These are phyloP conservation scores for Lactarius sp. DNA, from an alignment of 768 basidiomycete genomes.

Conservation along the genomic window DNA sequence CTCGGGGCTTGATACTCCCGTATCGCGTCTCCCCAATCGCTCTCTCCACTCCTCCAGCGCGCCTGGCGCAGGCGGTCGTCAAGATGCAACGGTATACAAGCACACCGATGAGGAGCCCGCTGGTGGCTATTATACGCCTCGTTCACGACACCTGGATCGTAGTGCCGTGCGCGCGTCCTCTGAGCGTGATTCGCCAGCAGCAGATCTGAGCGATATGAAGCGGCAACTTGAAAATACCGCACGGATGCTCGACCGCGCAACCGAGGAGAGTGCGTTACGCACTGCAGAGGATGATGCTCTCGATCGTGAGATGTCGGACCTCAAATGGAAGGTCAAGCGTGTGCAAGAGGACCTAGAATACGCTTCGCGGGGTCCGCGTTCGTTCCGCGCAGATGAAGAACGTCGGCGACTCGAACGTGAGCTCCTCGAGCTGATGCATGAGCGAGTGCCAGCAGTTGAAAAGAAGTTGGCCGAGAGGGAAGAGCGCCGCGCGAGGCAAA, in stretches of 20 bases:
- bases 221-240: slow-evolving; percentile 75
- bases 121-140: slow-evolving; percentile 71
- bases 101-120: slow-evolving; percentile 58
- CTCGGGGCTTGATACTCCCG: slow-evolving; percentile 44
- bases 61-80: slow-evolving; percentile 52
- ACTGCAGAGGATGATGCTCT: slow-evolving; percentile 84
- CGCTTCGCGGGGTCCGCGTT: slow-evolving; percentile 67
- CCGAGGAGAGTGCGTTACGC: slow-evolving; percentile 54
- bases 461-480: slow-evolving; percentile 75
- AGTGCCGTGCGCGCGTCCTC: slow-evolving; percentile 68
- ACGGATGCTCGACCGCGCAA: slow-evolving; percentile 68
- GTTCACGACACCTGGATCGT: slow-evolving; percentile 80
- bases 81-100: slow-evolving; percentile 91
- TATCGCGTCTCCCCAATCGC: slow-evolving; percentile 62
- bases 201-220: slow-evolving; percentile 83
- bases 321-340: slow-evolving; percentile 78
- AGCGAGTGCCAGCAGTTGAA: slow-evolving; percentile 88
- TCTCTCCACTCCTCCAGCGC: slow-evolving; percentile 59
- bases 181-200: slow-evolving; percentile 55
- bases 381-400: slow-evolving; percentile 76
- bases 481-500: slow-evolving; percentile 69
- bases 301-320: slow-evolving; percentile 84
- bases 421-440: slow-evolving; percentile 79
- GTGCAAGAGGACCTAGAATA: slow-evolving; percentile 92
- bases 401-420: slow-evolving; percentile 83